Base-by-base conservation (phyloP, 768 basidiomycete genomes). In the Boletus patriciae region DNA sequence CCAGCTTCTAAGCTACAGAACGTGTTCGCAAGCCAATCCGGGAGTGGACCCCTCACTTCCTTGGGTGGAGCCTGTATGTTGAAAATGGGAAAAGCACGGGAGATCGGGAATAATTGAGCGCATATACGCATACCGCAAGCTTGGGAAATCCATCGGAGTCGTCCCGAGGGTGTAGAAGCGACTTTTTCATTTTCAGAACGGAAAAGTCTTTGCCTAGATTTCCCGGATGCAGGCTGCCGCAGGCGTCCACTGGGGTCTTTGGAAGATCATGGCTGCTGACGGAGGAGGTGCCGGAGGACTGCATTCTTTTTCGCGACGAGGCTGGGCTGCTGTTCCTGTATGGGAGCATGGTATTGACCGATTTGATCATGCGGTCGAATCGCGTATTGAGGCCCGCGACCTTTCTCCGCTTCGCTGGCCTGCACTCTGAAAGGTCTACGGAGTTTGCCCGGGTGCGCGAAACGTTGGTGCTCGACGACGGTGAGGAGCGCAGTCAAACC, bases 321-420 rank as follows among this genome's bases (percentile, higher is more conserved):
- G 51, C 60, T 43, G 71, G 63, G 48, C 55, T 64, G 36, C 27
- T 54, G 45, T 44, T 63, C 50, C 57, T 42, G 49, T 55, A 43
- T 52, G 71, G 62, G 59, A 72, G 66, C 40, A 74, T 66, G n/a
- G 72, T 59, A 52, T 81, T 77, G 74, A 87, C 82, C 3, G 80
- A 76, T 49, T 82, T 77, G 31, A 89, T 71, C 88, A 90, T 90
- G 43, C 76, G 76, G 67, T 90, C 87, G 61, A 83, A 87, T 38
- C 80, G 80, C 34, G 77, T 67, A 61, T 89, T 90, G 47, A 85
- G 70, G 9, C 79, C 78, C 37, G 62, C 68, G n/a, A 71, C 73
- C 62, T 74, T 81, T 25, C 76, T 77, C 19, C 83, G 80, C 60
- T 84, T 88, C n/a, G 65, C 51, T 31, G 65, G 61, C 25, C 44